Evolutionary conservation across 306 rosid species (phyloP).

Genomic region (Vicia villosa): DNA sequence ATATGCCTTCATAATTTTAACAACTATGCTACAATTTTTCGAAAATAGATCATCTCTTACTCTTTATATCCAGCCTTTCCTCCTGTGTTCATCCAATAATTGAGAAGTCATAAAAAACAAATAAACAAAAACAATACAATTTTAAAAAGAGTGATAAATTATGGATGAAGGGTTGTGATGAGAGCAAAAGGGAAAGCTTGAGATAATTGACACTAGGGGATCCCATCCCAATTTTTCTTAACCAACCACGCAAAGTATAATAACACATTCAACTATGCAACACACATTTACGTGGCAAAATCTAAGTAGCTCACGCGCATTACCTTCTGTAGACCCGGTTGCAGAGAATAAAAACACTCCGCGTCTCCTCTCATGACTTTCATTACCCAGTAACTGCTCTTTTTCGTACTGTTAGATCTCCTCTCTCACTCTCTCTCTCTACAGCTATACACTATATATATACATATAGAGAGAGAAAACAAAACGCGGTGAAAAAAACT

Average conservation of each 20-base stretch:
- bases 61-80: no score
- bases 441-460: background rate
- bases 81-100: no score
- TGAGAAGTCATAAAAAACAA: no score
- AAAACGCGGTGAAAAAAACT: slow-evolving; percentile 23
- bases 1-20: no score
- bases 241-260: background rate
- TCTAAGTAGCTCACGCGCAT: background rate
- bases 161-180: no score
- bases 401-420: slow-evolving; percentile 29
- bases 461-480: background rate
- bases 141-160: no score
- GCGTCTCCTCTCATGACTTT: slow-evolving; percentile 5
- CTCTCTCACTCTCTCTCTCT: slow-evolving; percentile 25
- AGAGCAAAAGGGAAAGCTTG: no score
- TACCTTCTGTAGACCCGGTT: background rate
- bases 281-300: slow-evolving; percentile 12
- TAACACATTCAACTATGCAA: background rate
- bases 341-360: slow-evolving; percentile 9
- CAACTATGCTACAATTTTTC: no score
- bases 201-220: no score
- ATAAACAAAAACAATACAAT: no score
- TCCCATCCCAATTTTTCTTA: no score
- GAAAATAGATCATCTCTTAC: no score
- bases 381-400: slow-evolving; percentile 5